Percentiles rank a stretch among this genome's conserved stretches.
phyloP scores from a whole-genome alignment of 257 asterid genomes.

The Penstemon barbatus region DNA sequence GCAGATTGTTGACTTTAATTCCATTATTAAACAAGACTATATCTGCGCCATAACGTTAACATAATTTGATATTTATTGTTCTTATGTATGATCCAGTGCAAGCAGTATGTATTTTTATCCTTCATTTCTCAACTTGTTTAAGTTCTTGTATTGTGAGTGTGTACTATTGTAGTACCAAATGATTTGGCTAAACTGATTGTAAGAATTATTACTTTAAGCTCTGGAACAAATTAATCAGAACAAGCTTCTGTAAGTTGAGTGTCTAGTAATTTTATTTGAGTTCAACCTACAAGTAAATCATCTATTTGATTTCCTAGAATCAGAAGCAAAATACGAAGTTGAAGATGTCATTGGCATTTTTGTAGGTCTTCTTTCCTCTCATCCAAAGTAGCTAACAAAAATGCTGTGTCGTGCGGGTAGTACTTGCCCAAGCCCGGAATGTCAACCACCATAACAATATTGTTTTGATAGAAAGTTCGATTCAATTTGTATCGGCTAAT shows the following conservation, averaged over 20 bases:
- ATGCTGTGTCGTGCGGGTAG: no score
- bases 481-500: no score
- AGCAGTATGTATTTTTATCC: background rate
- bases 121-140: background rate
- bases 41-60: slow-evolving; percentile 53
- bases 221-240: background rate
- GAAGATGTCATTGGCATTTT: background rate
- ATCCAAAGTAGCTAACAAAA: no score
- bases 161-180: background rate
- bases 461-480: background rate
- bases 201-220: background rate
- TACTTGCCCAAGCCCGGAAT: no score
- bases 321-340: background rate
- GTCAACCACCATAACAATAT: background rate
- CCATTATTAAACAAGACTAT: no score
- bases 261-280: background rate
- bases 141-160: background rate
- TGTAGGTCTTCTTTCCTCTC: no score
- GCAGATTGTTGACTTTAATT: slow-evolving; percentile 46
- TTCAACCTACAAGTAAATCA: background rate
- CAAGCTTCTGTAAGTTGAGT: background rate
- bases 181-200: background rate
- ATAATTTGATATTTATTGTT: background rate
- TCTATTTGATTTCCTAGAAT: background rate
- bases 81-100: slow-evolving; percentile 7